phyloP scores from a whole-genome alignment of 441 rosid genomes.

The Arabidopsis lyrata region DNA sequence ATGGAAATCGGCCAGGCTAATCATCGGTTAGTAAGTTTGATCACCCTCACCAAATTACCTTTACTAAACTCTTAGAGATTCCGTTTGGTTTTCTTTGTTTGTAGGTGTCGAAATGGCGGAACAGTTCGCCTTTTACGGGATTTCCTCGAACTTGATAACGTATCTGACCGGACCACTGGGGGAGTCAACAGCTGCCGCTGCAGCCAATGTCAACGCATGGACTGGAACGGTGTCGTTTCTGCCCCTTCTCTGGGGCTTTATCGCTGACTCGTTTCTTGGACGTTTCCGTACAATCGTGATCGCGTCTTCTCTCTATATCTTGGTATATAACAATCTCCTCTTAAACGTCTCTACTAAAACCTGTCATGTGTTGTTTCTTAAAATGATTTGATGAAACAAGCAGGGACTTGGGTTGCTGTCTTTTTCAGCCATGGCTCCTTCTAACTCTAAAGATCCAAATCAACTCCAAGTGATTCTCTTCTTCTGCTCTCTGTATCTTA shows the following conservation, averaged over 20 bases:
- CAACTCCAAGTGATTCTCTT: constrained; percentile 46
- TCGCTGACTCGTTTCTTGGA: constrained; percentile 70
- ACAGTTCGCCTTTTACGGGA: constrained; percentile 60
- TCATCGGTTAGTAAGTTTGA: constrained; percentile 31
- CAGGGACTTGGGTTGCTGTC: constrained; percentile 67
- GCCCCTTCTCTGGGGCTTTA: constrained; percentile 62
- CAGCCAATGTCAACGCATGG: constrained; percentile 67
- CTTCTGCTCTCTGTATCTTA: constrained; percentile 54
- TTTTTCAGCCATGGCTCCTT: constrained; percentile 51
- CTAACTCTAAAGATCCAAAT: constrained; percentile 1
- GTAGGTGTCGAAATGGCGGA: constrained; percentile 70
- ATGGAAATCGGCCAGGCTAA: constrained; percentile 66
- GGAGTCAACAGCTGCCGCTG: constrained; percentile 70
- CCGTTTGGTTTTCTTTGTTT: neutral
- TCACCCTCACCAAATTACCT: too few species aligned
- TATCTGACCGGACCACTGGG: constrained; percentile 71
- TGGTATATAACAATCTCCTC: constrained; percentile 43
- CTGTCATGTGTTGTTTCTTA: too few species aligned
- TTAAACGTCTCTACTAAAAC: neutral
- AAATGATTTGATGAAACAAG: neutral
- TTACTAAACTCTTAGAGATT: too few species aligned
- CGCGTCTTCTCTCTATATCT: constrained; percentile 56
- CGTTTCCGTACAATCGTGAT: constrained; percentile 60
- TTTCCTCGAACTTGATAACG: constrained; percentile 59
- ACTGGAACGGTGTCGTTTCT: constrained; percentile 53